These are phyloP conservation scores for Durotheca rogersii DNA, from an alignment of 495 filamentous ascomycete species.

Conservation along the genomic window DNA sequence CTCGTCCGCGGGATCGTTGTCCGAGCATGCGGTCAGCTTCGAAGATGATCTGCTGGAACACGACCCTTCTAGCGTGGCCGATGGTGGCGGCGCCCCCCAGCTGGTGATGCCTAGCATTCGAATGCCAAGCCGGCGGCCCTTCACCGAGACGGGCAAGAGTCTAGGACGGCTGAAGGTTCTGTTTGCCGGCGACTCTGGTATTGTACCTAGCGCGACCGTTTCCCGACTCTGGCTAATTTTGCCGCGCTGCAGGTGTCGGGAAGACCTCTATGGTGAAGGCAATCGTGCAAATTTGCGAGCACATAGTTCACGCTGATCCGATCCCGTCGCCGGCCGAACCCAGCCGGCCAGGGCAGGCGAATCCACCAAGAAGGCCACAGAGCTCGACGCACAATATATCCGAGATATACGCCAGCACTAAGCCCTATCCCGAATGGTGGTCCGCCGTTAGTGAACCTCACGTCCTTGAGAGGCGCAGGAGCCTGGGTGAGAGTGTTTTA, in stretches of 20 bases:
- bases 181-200: slow-evolving; percentile 81
- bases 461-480: slow-evolving; percentile 71
- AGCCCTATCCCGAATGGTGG: slow-evolving; percentile 93
- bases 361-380: slow-evolving; percentile 27
- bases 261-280: slow-evolving; percentile 93
- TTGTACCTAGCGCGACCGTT: slow-evolving; percentile 14
- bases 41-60: slow-evolving; percentile 51
- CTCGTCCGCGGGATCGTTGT: slow-evolving; percentile 49
- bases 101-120: slow-evolving; percentile 96
- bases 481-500: slow-evolving; percentile 75
- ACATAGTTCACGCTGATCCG: slow-evolving; percentile 94
- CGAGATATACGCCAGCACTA: slow-evolving; percentile 91
- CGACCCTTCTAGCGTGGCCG: slow-evolving; percentile 38
- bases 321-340: slow-evolving; percentile 49
- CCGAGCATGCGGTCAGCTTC: slow-evolving; percentile 55
- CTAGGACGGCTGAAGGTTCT: slow-evolving; percentile 87
- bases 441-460: slow-evolving; percentile 79
- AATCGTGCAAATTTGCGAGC: slow-evolving; percentile 90
- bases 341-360: slow-evolving; percentile 13
- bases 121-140: slow-evolving; percentile 91
- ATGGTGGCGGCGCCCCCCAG: slow-evolving; percentile 69
- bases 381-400: slow-evolving; percentile 56
- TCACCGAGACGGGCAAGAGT: slow-evolving; percentile 80
- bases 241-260: slow-evolving; percentile 48
- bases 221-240: slow-evolving; percentile 7